These are phyloP conservation scores for Colletotrichum eleusines DNA, from an alignment of 2,329 filamentous ascomycete species.

Conservation along the genomic window DNA sequence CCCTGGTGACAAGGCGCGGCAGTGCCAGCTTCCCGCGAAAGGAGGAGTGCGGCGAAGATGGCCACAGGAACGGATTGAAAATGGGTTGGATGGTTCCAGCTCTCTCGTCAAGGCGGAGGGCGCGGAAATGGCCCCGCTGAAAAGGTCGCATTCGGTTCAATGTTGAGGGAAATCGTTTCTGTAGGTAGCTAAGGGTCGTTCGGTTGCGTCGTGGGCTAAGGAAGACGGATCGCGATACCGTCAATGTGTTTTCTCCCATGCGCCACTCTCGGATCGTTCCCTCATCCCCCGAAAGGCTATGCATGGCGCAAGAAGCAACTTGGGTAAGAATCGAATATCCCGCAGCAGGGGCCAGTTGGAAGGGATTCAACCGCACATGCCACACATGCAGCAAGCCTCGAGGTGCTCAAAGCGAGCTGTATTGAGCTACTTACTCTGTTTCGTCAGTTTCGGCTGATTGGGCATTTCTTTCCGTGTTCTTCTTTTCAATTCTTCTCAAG, in stretches of 20 bases:
- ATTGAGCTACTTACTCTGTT: constrained; percentile 27
- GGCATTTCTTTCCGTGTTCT: neutral
- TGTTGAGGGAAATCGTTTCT: constrained; percentile 21
- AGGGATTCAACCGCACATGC: too few species aligned
- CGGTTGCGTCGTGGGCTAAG: constrained; percentile 18
- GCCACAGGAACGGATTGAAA: neutral
- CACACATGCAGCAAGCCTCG: neutral
- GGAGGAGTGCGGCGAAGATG: constrained; percentile 18
- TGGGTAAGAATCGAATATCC: too few species aligned
- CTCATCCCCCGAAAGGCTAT: too few species aligned
- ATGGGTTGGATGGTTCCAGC: constrained; percentile 4
- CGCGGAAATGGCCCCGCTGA: constrained; percentile 15
- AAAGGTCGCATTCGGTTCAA: constrained; percentile 29
- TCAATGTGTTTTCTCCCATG: neutral
- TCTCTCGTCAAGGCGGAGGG: constrained; percentile 20
- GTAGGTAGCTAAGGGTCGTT: neutral
- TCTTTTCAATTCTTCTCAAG: neutral
- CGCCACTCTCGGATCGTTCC: too few species aligned
- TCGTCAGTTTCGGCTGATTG: constrained; percentile 34
- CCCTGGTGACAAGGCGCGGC: neutral
- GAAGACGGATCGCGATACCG: neutral
- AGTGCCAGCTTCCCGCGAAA: constrained; percentile 24
- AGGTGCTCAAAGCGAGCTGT: constrained; percentile 2
- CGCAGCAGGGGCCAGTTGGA: too few species aligned
- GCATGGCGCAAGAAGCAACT: too few species aligned